These are phyloP conservation scores for Tylopilus subfusipes DNA, from an alignment of 768 basidiomycete genomes.

Conservation along the genomic window DNA sequence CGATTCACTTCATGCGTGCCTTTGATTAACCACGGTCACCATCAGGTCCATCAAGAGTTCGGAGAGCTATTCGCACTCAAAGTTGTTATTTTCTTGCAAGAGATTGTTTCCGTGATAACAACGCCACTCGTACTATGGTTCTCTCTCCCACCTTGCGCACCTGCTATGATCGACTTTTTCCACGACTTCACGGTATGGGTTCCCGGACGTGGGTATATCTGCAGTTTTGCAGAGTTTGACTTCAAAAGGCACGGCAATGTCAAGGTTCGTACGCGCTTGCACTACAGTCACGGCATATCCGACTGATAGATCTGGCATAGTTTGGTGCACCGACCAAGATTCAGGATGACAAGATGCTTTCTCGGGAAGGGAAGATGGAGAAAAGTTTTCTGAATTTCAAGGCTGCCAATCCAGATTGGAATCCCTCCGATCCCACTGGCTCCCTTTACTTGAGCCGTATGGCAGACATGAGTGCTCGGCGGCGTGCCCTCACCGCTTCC, in stretches of 20 bases:
- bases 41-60: slow-evolving; percentile 85
- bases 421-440: slow-evolving; percentile 83
- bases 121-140: slow-evolving; percentile 95
- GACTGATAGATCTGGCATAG: slow-evolving; percentile 34
- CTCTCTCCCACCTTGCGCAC: slow-evolving; percentile 85
- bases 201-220: slow-evolving; percentile 94
- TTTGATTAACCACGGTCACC: neutral
- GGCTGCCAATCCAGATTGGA: slow-evolving; percentile 95
- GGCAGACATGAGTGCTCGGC: slow-evolving; percentile 59
- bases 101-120: slow-evolving; percentile 84
- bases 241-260: slow-evolving; percentile 93
- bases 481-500: slow-evolving; percentile 31
- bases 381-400: slow-evolving; percentile 96
- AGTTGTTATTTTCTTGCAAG: slow-evolving; percentile 79
- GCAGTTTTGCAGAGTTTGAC: slow-evolving; percentile 98
- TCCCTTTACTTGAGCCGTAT: slow-evolving; percentile 88
- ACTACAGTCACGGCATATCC: neutral
- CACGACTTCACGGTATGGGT: slow-evolving; percentile 97
- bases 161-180: slow-evolving; percentile 95
- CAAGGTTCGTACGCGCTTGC: slow-evolving; percentile 49
- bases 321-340: slow-evolving; percentile 79
- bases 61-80: slow-evolving; percentile 94
- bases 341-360: slow-evolving; percentile 71
- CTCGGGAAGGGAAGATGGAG: slow-evolving; percentile 98
- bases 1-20: neutral